Percentiles rank a stretch among this genome's conserved stretches.
Conservation (phyloP, 371 early-diverging fungal genomes). For the Apophysomyces elegans region DNA sequence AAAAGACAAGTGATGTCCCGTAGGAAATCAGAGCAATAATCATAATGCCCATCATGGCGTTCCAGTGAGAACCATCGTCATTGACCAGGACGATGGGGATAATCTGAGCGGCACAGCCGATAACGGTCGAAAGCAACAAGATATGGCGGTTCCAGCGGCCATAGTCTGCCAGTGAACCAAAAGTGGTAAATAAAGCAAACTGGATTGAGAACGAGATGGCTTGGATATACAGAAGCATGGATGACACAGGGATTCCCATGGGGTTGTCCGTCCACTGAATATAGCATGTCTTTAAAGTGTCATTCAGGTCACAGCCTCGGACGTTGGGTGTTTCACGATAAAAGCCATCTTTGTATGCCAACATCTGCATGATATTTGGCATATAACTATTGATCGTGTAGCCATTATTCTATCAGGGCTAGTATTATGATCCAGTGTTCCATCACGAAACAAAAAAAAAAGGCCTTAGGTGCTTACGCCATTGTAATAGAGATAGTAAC, state of each 20-base stretch:
- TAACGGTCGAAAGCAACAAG: conserved; percentile 40
- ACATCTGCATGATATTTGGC: conserved; percentile 48
- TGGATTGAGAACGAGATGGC: conserved; percentile 53
- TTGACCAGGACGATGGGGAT: conserved; percentile 42
- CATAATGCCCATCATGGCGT: conserved; percentile 50
- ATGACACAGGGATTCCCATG: conserved; percentile 41
- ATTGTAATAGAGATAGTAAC: conserved; percentile 58
- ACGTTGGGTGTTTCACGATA: conserved; percentile 36
- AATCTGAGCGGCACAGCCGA: conserved; percentile 49
- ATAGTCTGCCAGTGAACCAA: conserved; percentile 54
- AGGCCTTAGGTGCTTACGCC: conserved; percentile 30
- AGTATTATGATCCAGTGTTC: neutral
- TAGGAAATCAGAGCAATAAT: conserved; percentile 46
- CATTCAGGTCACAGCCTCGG: conserved; percentile 36
- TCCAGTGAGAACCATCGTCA: conserved; percentile 50
- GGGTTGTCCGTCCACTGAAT: conserved; percentile 34
- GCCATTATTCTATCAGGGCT: conserved; percentile 43
- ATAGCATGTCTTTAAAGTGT: conserved; percentile 35
- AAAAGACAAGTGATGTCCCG: conserved; percentile 54
- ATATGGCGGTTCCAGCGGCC: conserved; percentile 52
- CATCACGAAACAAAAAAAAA: neutral
- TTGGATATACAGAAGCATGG: conserved; percentile 54
- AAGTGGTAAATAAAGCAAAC: conserved; percentile 49
- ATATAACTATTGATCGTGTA: conserved; percentile 50
- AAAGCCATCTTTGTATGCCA: conserved; percentile 48